Evolutionary conservation across 108 stramenopile genomes (phyloP), one percentile per base, ranked within the genome.

Genomic region (Seminavis robusta): DNA sequence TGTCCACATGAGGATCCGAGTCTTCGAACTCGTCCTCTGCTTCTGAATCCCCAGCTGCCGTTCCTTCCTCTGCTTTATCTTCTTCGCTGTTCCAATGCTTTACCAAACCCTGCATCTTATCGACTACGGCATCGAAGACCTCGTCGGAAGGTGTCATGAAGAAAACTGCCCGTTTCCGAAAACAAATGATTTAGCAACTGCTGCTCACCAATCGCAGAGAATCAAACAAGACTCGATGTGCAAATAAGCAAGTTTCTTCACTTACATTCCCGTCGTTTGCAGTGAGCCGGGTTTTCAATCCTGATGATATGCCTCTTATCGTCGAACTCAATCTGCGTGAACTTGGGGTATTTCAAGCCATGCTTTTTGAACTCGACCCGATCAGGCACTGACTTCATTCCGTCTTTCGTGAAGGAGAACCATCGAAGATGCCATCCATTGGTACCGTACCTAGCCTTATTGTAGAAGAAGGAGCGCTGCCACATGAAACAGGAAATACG

Each of bases 341-440:
- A 89, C 4, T 41, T 59, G 9, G 82, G 77, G 44, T 84, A 89
- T 10, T 48, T 47, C 37, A 77, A 67, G 0, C 31, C 28, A 31
- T 89, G 81, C 13, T 60, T 65, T 27, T 74, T 52, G 8, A 66
- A 51, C 47, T 73, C 38, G 3, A 41, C 26, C 13, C 87, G 67
- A 59, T 80, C 63, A 1, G 81, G 78, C 15, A 84, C 73, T 8
- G 77, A 79, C n/a, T 40, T 27, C n/a, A 89, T 66, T 50, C 53
- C 47, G 25, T 71, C 48, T 15, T 67, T 51, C 10, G 76, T 68
- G 28, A 89, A 64, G 37, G 66, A 77, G 43, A 89, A 89, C 83
- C 83, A 84, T 28, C 83, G 65, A 31, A 84, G 52, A 38, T 80
- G 69, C 68, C 83, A 89, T 15, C 74, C 87, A 65, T 79, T 57